Evolutionary conservation across 116 monocot species (phyloP), one percentile per base, ranked within the genome.

Genomic region (Cymodocea nodosa): DNA sequence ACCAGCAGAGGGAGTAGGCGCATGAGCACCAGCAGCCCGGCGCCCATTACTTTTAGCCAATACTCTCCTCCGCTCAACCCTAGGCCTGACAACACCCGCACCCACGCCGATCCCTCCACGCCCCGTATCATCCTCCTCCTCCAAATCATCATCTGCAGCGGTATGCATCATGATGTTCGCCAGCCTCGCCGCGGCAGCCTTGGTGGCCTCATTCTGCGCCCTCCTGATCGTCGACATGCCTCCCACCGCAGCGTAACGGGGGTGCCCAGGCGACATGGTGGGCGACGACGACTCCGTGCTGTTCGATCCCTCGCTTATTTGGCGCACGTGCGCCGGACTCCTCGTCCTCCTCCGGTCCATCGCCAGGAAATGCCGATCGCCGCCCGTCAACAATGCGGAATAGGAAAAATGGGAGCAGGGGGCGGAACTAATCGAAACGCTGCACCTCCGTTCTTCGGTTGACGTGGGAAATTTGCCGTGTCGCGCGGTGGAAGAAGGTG

Each of bases 151-250:
- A 13, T 68, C 68, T 14, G 57, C 56, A 5, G 58, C 20, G 11
- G 53, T 19, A 5, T 13, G 18, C 40, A 6, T 51, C 68, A 68
- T 68, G 68, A 68, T 57, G 20, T 58, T 14, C 39, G 57, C 35
- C 15, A 68, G 57, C 23, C 57, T 18, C 16, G 56, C 57, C 15
- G 56, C 48, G 35, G 68, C 68, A 0, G 35, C 68, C 57, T 12
- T 68, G 56, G 56, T 40, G 4, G 68, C 58, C 2, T 52, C 57
- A 36, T 68, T 56, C 68, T 68, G 68, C 35, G 18, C 56, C 23
- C 39, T 56, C 56, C 24, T 56, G 44, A 68, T 19, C 53, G 35
- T 54, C 53, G 67, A 36, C 53, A 67, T 25, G 12, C 67, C 67
- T 9, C 53, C 67, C 22, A 34, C 14, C 50, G 24, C 35, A 35